Evolutionary conservation across 176 grass and related monocot species (phyloP).

Genomic region (Thinopyrum elongatum): DNA sequence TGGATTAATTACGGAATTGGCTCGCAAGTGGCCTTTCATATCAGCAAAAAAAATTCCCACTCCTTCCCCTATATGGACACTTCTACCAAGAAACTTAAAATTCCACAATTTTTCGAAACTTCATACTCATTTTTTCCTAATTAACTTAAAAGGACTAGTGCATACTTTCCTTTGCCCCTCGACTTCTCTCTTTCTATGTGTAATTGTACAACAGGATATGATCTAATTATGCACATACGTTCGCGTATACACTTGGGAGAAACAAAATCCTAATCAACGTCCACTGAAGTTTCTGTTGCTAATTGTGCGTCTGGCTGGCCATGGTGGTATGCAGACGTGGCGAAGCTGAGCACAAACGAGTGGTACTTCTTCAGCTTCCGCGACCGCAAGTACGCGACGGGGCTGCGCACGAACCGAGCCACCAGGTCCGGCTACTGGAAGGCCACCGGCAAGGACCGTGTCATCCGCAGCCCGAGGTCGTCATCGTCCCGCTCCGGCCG

Average conservation of each 20-base stretch:
- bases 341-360: slow-evolving; percentile 71
- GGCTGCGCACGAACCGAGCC: slow-evolving; percentile 71
- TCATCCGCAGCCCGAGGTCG: slow-evolving; percentile 35
- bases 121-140: neutral
- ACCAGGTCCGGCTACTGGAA: slow-evolving; percentile 88
- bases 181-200: neutral
- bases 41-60: no score
- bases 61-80: neutral
- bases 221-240: neutral
- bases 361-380: slow-evolving; percentile 97
- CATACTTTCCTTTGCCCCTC: neutral
- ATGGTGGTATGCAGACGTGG: slow-evolving; percentile 45
- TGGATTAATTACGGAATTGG: neutral
- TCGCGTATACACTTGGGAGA: neutral
- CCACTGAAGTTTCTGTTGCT: neutral
- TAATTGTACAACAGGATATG: neutral
- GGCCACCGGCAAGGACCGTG: slow-evolving; percentile 78
- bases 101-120: neutral
- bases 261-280: neutral
- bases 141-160: neutral
- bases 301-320: neutral
- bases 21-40: neutral
- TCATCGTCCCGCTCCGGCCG: neutral
- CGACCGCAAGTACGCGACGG: slow-evolving; percentile 85
- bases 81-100: neutral